These are phyloP conservation scores for Emydomyces testavorans DNA, from an alignment of 2,329 filamentous ascomycete genomes.

Conservation along the genomic window DNA sequence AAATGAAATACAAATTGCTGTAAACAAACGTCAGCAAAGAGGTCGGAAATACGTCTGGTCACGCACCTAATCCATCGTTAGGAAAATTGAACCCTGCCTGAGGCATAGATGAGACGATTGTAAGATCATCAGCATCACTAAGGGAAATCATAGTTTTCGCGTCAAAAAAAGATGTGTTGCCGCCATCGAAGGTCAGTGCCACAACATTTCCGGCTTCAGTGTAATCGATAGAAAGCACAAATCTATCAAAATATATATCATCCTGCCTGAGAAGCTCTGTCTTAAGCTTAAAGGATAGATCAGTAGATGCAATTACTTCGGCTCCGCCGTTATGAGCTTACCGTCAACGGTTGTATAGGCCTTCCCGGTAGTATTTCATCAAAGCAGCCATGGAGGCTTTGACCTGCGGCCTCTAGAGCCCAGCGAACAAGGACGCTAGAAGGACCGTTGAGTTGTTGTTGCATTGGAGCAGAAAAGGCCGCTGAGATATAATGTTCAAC, in stretches of 20 bases:
- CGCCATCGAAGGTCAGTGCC: slow-evolving; percentile 65
- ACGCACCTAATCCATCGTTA: slow-evolving; percentile 50
- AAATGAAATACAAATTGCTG: slow-evolving; percentile 31
- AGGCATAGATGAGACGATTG: slow-evolving; percentile 56
- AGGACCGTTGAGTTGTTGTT: slow-evolving; percentile 47
- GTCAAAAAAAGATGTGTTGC: slow-evolving; percentile 69
- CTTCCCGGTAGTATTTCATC: slow-evolving; percentile 60
- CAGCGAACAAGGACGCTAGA: slow-evolving; percentile 72
- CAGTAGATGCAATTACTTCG: background rate
- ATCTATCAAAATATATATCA: slow-evolving; percentile 57
- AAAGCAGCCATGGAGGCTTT: slow-evolving; percentile 61
- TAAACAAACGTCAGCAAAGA: slow-evolving; percentile 1
- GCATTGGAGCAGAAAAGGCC: slow-evolving; percentile 52
- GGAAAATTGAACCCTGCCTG: slow-evolving; percentile 68
- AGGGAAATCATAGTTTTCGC: slow-evolving; percentile 60
- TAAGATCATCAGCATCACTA: slow-evolving; percentile 51
- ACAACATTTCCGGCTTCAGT: slow-evolving; percentile 61
- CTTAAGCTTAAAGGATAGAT: slow-evolving; percentile 29
- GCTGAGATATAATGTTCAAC: slow-evolving; percentile 55
- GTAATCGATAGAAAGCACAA: slow-evolving; percentile 56
- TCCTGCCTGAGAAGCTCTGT: slow-evolving; percentile 52
- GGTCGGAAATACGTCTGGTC: background rate
- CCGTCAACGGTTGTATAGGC: slow-evolving; percentile 39
- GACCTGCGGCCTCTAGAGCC: slow-evolving; percentile 59
- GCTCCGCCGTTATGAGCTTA: slow-evolving; percentile 16